Evolutionary conservation across 768 basidiomycete species (phyloP), one percentile per base, ranked within the genome.

Genomic region (Leccinum sublutescens): DNA sequence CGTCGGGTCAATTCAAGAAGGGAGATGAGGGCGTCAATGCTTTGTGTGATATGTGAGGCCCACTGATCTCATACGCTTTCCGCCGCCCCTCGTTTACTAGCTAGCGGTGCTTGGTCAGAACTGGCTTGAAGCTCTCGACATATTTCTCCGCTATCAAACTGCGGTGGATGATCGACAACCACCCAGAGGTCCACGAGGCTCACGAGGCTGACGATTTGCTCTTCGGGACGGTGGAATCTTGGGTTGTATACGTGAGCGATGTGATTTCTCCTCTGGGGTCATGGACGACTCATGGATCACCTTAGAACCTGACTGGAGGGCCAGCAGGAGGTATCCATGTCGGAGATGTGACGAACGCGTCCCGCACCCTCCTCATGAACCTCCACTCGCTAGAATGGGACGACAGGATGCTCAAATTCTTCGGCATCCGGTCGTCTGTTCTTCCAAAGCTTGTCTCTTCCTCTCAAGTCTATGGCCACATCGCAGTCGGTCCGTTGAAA

Each of bases 81-180:
- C 43, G 43, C 40, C 38, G 5, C 33, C 34, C 34, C 38, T 54
- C 2, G 17, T 12, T 14, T 33, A 15, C 27, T n/a, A 15, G 15
- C 50, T 50, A 50, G 60, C 12, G 4, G 21, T 48, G 3, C 27
- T 54, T 34, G 11, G 5, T 54, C 63, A 96, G 92, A 60, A 95
- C 94, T 51, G 95, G 95, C 34, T 83, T 97, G 40, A 91, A 90
- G n/a, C 80, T 98, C 8, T 97, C 95, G 15, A 98, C 96, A 0
- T 99, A 99, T 77, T 99, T 99, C 77, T 97, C 95, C 23, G 96
- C 89, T 17, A 88, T 97, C 73, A 98, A 98, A 76, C 80, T 97
- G 62, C 85, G 91, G 49, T 99, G 96, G 96, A 93, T 99, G 90
- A 85, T 96, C 61, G 91, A 96, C 71, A 86, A 98, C 70, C 76